Conservation (phyloP, 352 stramenopile genomes). For the Pythium scleroteichum region DNA sequence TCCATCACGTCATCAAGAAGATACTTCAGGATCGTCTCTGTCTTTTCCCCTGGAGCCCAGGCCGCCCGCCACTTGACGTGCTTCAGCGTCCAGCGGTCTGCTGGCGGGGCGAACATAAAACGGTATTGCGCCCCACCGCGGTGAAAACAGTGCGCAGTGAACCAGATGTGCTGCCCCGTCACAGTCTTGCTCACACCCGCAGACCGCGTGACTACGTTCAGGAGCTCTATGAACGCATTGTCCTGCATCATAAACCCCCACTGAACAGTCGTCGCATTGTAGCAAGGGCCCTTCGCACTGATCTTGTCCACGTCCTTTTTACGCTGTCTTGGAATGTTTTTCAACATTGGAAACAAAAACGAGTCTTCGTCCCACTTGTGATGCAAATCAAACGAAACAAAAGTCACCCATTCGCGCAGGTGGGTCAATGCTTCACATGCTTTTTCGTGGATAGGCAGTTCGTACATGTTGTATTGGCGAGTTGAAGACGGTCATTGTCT, state of each 20-base stretch:
- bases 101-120: constrained; percentile 29
- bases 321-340: neutral
- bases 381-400: neutral
- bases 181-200: neutral
- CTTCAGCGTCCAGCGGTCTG: constrained; percentile 23
- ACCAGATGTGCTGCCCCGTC: constrained; percentile 1
- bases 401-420: neutral
- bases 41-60: constrained; percentile 20
- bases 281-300: neutral
- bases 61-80: constrained; percentile 26
- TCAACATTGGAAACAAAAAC: neutral
- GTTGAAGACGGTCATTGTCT: neutral
- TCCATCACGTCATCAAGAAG: constrained; percentile 15
- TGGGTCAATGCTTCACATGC: neutral
- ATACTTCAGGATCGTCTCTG: constrained; percentile 5
- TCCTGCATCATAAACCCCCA: constrained; percentile 1
- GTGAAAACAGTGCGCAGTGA: constrained; percentile 8
- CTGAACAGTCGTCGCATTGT: neutral
- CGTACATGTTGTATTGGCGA: constrained; percentile 5
- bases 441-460: neutral
- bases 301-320: neutral
- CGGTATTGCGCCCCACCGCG: constrained; percentile 22
- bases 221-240: constrained; percentile 4
- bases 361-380: neutral
- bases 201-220: neutral